Evolutionary conservation across 169 alveolate genomes (phyloP).

Genomic region (Eimeria sp.): DNA sequence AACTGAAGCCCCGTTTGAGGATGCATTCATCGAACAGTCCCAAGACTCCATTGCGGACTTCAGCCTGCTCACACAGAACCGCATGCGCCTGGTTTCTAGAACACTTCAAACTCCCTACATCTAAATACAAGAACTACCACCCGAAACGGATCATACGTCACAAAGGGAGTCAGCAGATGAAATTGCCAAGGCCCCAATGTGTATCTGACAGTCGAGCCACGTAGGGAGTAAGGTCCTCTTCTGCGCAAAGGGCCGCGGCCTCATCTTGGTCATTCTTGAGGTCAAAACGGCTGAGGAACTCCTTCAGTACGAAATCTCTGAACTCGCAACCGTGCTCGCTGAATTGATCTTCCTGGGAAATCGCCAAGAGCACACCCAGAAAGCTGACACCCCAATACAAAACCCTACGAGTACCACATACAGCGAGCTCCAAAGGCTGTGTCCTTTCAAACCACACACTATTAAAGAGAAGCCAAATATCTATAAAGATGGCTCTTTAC

Average conservation of each 20-base stretch:
- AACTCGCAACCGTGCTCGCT: slow-evolving; percentile 75
- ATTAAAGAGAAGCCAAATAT: background rate
- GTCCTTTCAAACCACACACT: background rate
- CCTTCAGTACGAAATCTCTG: slow-evolving; percentile 35
- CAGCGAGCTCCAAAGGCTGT: background rate
- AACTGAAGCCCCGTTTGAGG: slow-evolving; percentile 71
- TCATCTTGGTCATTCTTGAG: slow-evolving; percentile 50
- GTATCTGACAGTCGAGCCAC: slow-evolving; percentile 50
- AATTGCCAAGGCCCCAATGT: background rate
- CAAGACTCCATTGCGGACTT: slow-evolving; percentile 44
- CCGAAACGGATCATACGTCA: background rate
- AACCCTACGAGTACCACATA: background rate
- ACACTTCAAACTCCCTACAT: background rate
- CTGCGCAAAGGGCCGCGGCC: slow-evolving; percentile 55
- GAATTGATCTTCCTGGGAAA: slow-evolving; percentile 25
- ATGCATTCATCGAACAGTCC: slow-evolving; percentile 73
- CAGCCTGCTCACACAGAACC: slow-evolving; percentile 50
- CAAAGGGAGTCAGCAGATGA: background rate
- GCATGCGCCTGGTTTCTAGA: background rate
- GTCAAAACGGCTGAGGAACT: slow-evolving; percentile 33
- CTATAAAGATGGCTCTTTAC: background rate
- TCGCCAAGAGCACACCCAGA: background rate
- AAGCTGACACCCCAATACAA: background rate
- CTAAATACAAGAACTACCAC: background rate
- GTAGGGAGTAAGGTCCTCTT: slow-evolving; percentile 27